phyloP scores from a whole-genome alignment of 2,329 filamentous ascomycete species.

The Arachnopeziza araneosa region DNA sequence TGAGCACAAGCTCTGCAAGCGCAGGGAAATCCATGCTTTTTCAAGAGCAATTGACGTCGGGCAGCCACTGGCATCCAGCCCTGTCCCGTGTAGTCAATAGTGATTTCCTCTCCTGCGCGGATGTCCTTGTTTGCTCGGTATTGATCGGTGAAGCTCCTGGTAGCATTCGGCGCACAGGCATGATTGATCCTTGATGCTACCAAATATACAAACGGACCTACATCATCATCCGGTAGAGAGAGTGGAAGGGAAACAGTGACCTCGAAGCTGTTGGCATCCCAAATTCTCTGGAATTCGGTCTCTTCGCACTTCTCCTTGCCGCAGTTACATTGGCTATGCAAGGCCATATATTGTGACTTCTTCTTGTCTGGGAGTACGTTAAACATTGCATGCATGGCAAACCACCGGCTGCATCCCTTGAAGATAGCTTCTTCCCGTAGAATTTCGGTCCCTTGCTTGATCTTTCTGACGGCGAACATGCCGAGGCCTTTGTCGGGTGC shows the following conservation, averaged over 20 bases:
- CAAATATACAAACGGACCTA: neutral
- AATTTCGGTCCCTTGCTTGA: constrained; percentile 1
- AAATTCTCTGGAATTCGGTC: neutral
- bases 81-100: neutral
- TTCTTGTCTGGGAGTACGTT: neutral
- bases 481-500: neutral
- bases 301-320: neutral
- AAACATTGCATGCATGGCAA: neutral
- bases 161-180: constrained; percentile 2
- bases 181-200: constrained; percentile 6
- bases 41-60: neutral
- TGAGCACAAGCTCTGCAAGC: neutral
- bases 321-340: constrained; percentile 1
- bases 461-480: neutral
- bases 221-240: neutral
- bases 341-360: neutral
- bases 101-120: constrained; percentile 4
- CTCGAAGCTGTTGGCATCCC: neutral
- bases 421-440: constrained; percentile 3
- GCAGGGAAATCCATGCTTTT: neutral
- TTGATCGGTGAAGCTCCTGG: neutral
- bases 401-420: neutral
- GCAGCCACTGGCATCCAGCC: too few relatives aligned
- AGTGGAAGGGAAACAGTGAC: neutral
- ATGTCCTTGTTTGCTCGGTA: neutral